Conservation (phyloP, 2,329 filamentous ascomycete species). For the Coleophoma cylindrospora region DNA sequence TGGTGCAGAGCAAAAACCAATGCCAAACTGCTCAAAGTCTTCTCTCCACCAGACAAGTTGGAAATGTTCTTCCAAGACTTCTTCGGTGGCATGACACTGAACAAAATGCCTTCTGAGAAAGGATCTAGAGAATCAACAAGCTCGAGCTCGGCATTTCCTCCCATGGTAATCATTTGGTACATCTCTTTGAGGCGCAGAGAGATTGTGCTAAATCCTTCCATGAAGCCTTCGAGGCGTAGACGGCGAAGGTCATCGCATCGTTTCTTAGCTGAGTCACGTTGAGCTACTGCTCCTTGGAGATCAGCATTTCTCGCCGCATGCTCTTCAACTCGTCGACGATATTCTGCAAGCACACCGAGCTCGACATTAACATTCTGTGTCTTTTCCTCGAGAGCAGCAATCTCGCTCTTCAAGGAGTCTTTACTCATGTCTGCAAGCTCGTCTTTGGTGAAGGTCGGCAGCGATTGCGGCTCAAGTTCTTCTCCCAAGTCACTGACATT, state of each 20-base stretch:
- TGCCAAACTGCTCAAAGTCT: slow-evolving; percentile 88
- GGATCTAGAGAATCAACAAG: slow-evolving; percentile 94
- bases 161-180: slow-evolving; percentile 99
- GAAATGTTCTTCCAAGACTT: slow-evolving; percentile 99
- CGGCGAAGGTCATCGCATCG: slow-evolving; percentile 89
- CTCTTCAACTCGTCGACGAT: slow-evolving; percentile 80
- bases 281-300: slow-evolving; percentile 68
- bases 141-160: slow-evolving; percentile 94
- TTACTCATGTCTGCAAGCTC: slow-evolving; percentile 60
- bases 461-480: slow-evolving; percentile 46
- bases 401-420: slow-evolving; percentile 62
- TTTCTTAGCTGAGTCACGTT: slow-evolving; percentile 84
- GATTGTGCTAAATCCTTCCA: slow-evolving; percentile 94
- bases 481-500: slow-evolving; percentile 69
- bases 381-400: slow-evolving; percentile 64
- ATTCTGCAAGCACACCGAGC: slow-evolving; percentile 81
- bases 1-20: slow-evolving; percentile 98
- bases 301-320: slow-evolving; percentile 79
- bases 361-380: slow-evolving; percentile 86
- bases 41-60: slow-evolving; percentile 93
- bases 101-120: slow-evolving; percentile 93
- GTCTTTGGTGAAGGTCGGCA: slow-evolving; percentile 74
- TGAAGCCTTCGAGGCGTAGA: slow-evolving; percentile 90
- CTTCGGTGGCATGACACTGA: slow-evolving; percentile 98
- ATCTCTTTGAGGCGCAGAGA: slow-evolving; percentile 96